phyloP scores from a whole-genome alignment of 1,284 basidiomycete genomes.

The Moesziomyces parantarcticus region DNA sequence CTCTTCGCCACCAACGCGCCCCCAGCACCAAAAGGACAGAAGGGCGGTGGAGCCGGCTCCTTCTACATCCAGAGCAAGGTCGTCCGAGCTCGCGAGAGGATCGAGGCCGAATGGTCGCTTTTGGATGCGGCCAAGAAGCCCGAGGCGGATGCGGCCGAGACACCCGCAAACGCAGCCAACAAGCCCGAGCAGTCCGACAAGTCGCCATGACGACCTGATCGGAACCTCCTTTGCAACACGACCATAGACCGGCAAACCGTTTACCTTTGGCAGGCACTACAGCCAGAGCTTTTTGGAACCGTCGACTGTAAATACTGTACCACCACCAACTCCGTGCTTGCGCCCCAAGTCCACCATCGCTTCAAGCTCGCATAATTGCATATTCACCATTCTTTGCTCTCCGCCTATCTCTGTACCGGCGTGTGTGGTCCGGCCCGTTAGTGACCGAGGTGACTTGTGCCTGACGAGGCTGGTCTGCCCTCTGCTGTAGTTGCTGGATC shows the following conservation, averaged over 20 bases:
- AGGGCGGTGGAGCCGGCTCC: conserved; percentile 62
- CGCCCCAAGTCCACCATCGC: not conserved
- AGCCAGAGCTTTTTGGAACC: not conserved
- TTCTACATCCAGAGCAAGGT: conserved; percentile 95
- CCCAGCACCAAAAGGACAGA: conserved; percentile 67
- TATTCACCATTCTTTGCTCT: conserved; percentile 19
- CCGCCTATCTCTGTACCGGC: too few species aligned
- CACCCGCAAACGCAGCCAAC: conserved; percentile 10
- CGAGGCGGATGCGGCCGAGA: conserved; percentile 19
- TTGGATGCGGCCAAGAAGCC: conserved; percentile 38
- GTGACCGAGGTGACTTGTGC: too few species aligned
- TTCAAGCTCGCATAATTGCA: not conserved
- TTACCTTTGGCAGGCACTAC: not conserved
- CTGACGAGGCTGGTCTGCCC: too few species aligned
- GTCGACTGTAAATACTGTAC: conserved; percentile 33
- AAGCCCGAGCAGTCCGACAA: conserved; percentile 26
- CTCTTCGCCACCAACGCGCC: conserved; percentile 86
- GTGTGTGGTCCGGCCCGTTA: too few species aligned
- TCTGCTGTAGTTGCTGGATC: too few species aligned
- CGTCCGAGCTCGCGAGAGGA: conserved; percentile 88
- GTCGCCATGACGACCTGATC: conserved; percentile 10
- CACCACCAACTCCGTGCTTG: conserved; percentile 7
- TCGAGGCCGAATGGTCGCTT: conserved; percentile 79
- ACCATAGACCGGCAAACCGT: conserved; percentile 2
- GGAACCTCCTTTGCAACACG: not conserved